Evolutionary conservation across 495 filamentous ascomycete species (phyloP).

Genomic region (Bacidia gigantensis): DNA sequence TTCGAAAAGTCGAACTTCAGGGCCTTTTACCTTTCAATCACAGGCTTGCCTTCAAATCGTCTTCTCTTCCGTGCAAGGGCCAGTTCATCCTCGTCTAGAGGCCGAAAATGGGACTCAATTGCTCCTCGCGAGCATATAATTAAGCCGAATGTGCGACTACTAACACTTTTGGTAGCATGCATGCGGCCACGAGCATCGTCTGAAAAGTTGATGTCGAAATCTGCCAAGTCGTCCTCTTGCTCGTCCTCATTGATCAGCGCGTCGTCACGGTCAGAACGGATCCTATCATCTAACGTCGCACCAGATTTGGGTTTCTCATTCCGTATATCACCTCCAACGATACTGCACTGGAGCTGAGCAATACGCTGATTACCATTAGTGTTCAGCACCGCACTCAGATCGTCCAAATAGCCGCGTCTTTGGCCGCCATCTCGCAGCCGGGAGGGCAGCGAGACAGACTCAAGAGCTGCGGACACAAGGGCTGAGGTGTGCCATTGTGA

Average conservation of each 20-base stretch:
- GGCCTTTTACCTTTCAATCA: conserved; percentile 44
- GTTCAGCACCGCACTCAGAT: conserved; percentile 59
- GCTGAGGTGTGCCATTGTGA: conserved; percentile 76
- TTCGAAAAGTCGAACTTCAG: too few relatives aligned
- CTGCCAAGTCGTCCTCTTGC: conserved; percentile 18
- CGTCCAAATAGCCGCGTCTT: conserved; percentile 37
- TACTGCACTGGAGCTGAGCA: conserved; percentile 51
- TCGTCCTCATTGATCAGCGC: conserved; percentile 15
- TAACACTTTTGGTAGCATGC: conserved; percentile 8
- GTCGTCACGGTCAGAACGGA: conserved; percentile 18
- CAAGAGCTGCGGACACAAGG: conserved; percentile 61
- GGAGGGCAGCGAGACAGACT: conserved; percentile 66
- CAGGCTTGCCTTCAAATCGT: conserved; percentile 32
- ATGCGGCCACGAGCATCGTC: conserved; percentile 35
- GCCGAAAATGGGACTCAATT: conserved; percentile 9
- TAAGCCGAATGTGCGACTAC: conserved; percentile 48
- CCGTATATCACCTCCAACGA: conserved; percentile 23
- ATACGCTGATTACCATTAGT: conserved; percentile 68
- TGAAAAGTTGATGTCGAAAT: conserved; percentile 40
- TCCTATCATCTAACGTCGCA: conserved; percentile 16
- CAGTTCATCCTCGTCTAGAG: conserved; percentile 21
- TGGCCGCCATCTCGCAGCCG: conserved; percentile 44
- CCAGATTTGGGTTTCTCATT: conserved; percentile 11
- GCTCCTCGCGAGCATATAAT: conserved; percentile 32
- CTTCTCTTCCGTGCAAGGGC: conserved; percentile 20